These are phyloP conservation scores for Spiraea crenata DNA, from an alignment of 331 rosid genomes.

Conservation along the genomic window DNA sequence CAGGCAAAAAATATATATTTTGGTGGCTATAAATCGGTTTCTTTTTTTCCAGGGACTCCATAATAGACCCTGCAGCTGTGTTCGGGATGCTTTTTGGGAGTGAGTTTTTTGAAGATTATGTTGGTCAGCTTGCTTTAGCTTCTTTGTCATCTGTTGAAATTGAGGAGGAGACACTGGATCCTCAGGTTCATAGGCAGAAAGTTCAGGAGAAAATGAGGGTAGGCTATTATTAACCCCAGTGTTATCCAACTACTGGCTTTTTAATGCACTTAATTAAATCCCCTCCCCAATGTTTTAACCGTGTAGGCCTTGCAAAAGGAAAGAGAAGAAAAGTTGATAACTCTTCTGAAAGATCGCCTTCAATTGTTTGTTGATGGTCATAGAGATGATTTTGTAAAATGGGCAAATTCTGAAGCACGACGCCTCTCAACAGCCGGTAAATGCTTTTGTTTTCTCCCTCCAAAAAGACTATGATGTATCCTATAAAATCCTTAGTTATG, in stretches of 20 bases:
- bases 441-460: conserved; percentile 12
- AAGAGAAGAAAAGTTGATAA: conserved; percentile 67
- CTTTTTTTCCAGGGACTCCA: conserved; percentile 55
- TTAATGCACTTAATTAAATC: background rate
- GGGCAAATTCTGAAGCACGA: conserved; percentile 71
- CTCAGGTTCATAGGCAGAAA: conserved; percentile 50
- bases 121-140: conserved; percentile 85
- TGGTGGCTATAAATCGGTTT: background rate
- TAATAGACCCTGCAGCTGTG: conserved; percentile 87
- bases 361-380: conserved; percentile 69
- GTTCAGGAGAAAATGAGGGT: conserved; percentile 75
- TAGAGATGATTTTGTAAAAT: conserved; percentile 58
- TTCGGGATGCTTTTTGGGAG: conserved; percentile 99
- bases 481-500: background rate
- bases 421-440: conserved; percentile 80
- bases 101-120: conserved; percentile 77
- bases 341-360: conserved; percentile 55
- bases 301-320: conserved; percentile 68
- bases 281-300: conserved; percentile 15
- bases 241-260: conserved; percentile 14
- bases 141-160: conserved; percentile 58
- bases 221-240: conserved; percentile 10
- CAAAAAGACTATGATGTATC: conserved; percentile 3
- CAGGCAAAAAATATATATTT: background rate
- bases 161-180: conserved; percentile 53